Percentiles rank a stretch among this genome's conserved stretches.
phyloP scores from a whole-genome alignment of 345 rosid genomes.

The Salix suchowensis region DNA sequence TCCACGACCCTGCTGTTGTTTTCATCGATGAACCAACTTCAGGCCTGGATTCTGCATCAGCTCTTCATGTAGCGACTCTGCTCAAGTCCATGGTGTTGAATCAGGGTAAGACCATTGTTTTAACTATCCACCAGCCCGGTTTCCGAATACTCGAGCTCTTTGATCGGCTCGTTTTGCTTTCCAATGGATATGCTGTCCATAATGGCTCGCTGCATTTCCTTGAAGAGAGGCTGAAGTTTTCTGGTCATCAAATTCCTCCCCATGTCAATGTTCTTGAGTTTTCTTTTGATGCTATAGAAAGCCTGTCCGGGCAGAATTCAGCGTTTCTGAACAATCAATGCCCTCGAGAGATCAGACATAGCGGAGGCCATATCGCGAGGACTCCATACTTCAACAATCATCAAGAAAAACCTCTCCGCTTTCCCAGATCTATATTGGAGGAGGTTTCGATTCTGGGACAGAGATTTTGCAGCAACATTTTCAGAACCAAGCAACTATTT shows the following conservation, averaged over 20 bases:
- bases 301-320: not conserved
- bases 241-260: conserved; percentile 35
- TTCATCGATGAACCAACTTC: conserved; percentile 95
- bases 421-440: conserved; percentile 42
- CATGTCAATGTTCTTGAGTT: conserved; percentile 2
- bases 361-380: conserved; percentile 17
- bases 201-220: conserved; percentile 55
- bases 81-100: conserved; percentile 57
- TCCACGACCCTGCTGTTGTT: conserved; percentile 82
- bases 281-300: not conserved
- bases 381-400: conserved; percentile 5
- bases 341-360: not conserved
- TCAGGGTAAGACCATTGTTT: conserved; percentile 79
- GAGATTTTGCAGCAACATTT: conserved; percentile 74
- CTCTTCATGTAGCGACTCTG: conserved; percentile 59
- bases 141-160: conserved; percentile 73
- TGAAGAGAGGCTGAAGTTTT: conserved; percentile 46
- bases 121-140: conserved; percentile 89
- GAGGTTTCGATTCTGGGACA: conserved; percentile 66
- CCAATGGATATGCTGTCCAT: conserved; percentile 56
- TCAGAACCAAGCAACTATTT: conserved; percentile 78
- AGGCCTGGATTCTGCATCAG: conserved; percentile 86
- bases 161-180: conserved; percentile 65
- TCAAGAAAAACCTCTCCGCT: conserved; percentile 34
- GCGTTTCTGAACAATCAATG: conserved; percentile 11